Evolutionary conservation across 495 filamentous ascomycete genomes (phyloP), one percentile per base, ranked within the genome.

Genomic region (Daldinia concentrica): DNA sequence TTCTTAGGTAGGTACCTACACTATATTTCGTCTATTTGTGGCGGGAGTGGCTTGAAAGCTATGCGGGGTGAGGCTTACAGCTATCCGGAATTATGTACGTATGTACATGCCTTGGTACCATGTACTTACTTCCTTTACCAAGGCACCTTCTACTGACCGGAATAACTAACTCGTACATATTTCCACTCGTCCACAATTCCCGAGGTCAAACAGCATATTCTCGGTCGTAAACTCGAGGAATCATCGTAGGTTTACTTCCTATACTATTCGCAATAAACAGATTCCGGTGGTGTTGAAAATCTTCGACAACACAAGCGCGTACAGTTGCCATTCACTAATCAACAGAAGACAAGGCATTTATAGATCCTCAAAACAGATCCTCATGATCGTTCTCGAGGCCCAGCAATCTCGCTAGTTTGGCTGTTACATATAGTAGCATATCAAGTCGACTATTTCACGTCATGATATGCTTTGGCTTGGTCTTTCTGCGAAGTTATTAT

Each of bases 101-200:
- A n/a, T n/a, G n/a, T n/a, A n/a, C n/a, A n/a, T n/a, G n/a, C n/a
- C n/a, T n/a, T n/a, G n/a, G n/a, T n/a, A n/a, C n/a, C n/a, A 34
- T 34, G 32, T 34, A 34, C 9, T 9, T 34, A 30, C 29, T 30
- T 11, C 11, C 41, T 19, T n/a, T 45, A 45, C 41, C n/a, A n/a
- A 48, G 41, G n/a, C 9, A 48, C n/a, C 6, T 48, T 11, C 8
- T 29, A 54, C 4, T 15, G 15, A 17, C 26, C 50, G 14, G 50
- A 30, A 54, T 54, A 27, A 54, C 6, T 14, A 39, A 58, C 1
- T 57, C n/a, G 1, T 39, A 30, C 55, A 58, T 26, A 34, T 32
- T 56, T 11, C 52, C 30, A 37, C 55, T 58, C 55, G 17, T 58
- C 54, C 17, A 57, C 34, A 58, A 58, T 19, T 39, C 55, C 55